Evolutionary conservation across 805 yeast species (phyloP).

Genomic region (Candida anglica): DNA sequence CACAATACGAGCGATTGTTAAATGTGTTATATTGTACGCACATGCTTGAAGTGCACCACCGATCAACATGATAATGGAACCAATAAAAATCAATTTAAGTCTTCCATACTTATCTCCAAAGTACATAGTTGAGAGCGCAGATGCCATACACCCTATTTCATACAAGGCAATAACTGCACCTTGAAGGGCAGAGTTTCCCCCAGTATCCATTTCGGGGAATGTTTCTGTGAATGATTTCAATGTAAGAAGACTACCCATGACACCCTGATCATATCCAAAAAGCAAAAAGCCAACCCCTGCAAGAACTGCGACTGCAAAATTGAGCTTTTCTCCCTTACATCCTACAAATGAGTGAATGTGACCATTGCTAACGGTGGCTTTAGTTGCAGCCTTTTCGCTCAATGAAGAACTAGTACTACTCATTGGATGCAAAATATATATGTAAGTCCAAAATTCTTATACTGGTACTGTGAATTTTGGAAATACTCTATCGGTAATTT

Average conservation of each 20-base stretch:
- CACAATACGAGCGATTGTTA: constrained; percentile 66
- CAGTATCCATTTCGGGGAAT: constrained; percentile 25
- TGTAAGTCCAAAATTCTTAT: too few species aligned
- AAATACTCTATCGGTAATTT: too few species aligned
- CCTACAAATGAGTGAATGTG: constrained; percentile 1
- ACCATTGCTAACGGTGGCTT: too few species aligned
- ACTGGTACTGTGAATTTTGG: too few species aligned
- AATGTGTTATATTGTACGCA: constrained; percentile 58
- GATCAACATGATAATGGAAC: constrained; percentile 53
- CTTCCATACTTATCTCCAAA: constrained; percentile 67
- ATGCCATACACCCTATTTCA: constrained; percentile 71
- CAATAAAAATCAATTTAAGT: constrained; percentile 55
- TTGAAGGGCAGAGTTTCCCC: constrained; percentile 41
- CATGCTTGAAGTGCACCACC: constrained; percentile 62
- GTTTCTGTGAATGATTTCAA: constrained; percentile 40
- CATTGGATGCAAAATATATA: too few species aligned
- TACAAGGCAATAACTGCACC: constrained; percentile 65
- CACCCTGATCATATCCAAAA: constrained; percentile 79
- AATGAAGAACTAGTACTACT: too few species aligned
- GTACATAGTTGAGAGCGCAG: constrained; percentile 61
- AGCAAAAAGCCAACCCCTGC: constrained; percentile 54
- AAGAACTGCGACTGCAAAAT: constrained; percentile 9
- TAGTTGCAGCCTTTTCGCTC: too few species aligned
- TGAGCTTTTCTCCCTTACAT: constrained; percentile 9
- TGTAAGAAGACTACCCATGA: constrained; percentile 62